Conservation (phyloP, 2,329 filamentous ascomycete genomes). For the Fusarium sp. region DNA sequence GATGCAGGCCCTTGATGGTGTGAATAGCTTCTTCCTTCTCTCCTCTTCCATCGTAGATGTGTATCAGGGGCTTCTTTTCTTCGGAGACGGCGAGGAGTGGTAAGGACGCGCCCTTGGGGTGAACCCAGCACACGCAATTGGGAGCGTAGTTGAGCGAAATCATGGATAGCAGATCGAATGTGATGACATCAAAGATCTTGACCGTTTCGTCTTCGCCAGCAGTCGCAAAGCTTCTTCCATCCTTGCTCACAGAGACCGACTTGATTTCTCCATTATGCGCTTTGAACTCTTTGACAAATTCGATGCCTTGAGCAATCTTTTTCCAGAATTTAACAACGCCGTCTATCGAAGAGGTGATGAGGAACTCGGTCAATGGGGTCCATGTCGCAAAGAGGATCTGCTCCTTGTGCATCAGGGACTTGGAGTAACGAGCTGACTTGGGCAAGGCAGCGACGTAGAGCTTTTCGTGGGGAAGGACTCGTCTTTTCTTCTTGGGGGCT, state of each 20-base stretch:
- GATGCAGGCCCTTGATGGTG: constrained; percentile 80
- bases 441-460: constrained; percentile 93
- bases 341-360: constrained; percentile 92
- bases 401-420: constrained; percentile 98
- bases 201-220: constrained; percentile 80
- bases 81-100: constrained; percentile 87
- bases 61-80: constrained; percentile 74
- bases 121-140: constrained; percentile 89
- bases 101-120: constrained; percentile 84
- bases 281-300: constrained; percentile 98
- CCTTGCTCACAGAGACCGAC: constrained; percentile 84
- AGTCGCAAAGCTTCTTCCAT: constrained; percentile 93
- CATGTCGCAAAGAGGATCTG: constrained; percentile 88
- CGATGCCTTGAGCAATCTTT: constrained; percentile 87
- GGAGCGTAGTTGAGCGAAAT: constrained; percentile 79
- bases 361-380: constrained; percentile 90
- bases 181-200: constrained; percentile 84
- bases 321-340: constrained; percentile 99
- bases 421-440: constrained; percentile 82
- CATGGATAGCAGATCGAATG: constrained; percentile 87
- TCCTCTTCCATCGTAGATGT: constrained; percentile 89
- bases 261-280: constrained; percentile 88
- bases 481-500: constrained; percentile 87
- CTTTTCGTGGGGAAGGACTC: constrained; percentile 92
- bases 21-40: constrained; percentile 81